Conservation (phyloP, 495 filamentous ascomycete genomes). For the Thozetella sp. region DNA sequence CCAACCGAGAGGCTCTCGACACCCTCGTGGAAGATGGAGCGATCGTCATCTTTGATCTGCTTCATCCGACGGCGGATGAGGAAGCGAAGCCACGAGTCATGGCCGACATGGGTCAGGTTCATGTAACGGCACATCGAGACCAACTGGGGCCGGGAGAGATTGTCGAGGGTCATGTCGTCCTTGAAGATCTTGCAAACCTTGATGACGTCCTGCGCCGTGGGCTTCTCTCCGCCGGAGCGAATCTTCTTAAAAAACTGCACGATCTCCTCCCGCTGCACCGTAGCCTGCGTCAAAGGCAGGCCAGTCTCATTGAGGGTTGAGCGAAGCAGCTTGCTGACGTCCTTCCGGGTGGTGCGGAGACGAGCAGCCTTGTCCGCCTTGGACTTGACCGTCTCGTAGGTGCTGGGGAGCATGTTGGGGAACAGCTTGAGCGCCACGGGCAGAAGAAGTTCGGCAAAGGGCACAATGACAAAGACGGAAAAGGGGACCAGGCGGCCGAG, state of each 20-base stretch:
- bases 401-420: conserved; percentile 95
- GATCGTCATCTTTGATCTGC: conserved; percentile 98
- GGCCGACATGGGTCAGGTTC: conserved; percentile 96
- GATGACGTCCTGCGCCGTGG: conserved; percentile 88
- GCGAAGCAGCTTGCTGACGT: conserved; percentile 89
- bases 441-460: conserved; percentile 93
- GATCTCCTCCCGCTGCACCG: conserved; percentile 91
- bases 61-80: conserved; percentile 97
- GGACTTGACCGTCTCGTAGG: conserved; percentile 88
- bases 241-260: conserved; percentile 98
- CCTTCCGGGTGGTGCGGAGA: conserved; percentile 85
- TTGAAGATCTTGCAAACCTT: conserved; percentile 99
- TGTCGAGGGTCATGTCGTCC: conserved; percentile 96
- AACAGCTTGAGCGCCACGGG: conserved; percentile 92
- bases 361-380: conserved; percentile 85
- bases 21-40: conserved; percentile 92
- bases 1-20: conserved; percentile 90
- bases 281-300: conserved; percentile 81
- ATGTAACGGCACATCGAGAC: conserved; percentile 98
- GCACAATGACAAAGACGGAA: conserved; percentile 95
- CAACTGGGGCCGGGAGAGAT: conserved; percentile 91
- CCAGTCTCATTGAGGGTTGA: conserved; percentile 92
- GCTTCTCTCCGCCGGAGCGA: conserved; percentile 85
- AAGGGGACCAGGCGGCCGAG: conserved; percentile 92
- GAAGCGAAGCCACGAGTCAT: conserved; percentile 96